Evolutionary conservation across 2,329 filamentous ascomycete genomes (phyloP), one percentile per base, ranked within the genome.

Genomic region (Pyrenochaeta sp.): DNA sequence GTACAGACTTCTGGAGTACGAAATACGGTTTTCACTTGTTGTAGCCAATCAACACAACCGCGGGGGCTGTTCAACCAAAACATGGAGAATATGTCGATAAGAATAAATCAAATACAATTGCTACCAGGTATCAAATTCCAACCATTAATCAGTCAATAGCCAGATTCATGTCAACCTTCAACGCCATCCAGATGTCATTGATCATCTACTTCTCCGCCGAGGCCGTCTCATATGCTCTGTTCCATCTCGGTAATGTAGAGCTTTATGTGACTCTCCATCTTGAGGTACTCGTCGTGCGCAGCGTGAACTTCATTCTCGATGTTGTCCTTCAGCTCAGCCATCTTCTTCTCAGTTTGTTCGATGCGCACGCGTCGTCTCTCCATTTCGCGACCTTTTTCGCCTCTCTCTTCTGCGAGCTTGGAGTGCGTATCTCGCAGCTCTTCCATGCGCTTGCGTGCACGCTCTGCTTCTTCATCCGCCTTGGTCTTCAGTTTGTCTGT

Each of bases 231-330:
- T 13, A 69, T 69, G 37, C 86, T 87, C 74, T 96, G 92, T 74
- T 97, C 94, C 92, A 99, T 96, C 79, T 99, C 94, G 4, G 89
- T 96, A 66, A 99, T 96, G 77, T 99, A 99, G 51, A 97, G 79
- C 74, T 92, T 93, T 71, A 99, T 95, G 68, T 99, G 94, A 24
- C 90, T 87, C 72, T 97, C 93, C 84, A 99, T 88, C 83, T 96
- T 96, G 68, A 96, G 81, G 73, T 96, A 99, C 76, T 97, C 90
- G 56, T 96, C 92, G 61, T 96, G 85, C 1, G 94, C 91, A 42
- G 83, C 84, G 67, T 94, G 89, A 7, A 97, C 87, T 73, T 99
- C 94, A 50, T 87, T 92, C 68, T 97, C 93, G 52, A 99, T 96
- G 62, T 94, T 95, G 70, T 97, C 94, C 68, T 96, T 97, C 58